A percentile compares a stretch with the other conserved stretches of the same genome.
Evolutionary conservation across 257 asterid genomes (phyloP).

Genomic region (Solanum raphanifolium): DNA sequence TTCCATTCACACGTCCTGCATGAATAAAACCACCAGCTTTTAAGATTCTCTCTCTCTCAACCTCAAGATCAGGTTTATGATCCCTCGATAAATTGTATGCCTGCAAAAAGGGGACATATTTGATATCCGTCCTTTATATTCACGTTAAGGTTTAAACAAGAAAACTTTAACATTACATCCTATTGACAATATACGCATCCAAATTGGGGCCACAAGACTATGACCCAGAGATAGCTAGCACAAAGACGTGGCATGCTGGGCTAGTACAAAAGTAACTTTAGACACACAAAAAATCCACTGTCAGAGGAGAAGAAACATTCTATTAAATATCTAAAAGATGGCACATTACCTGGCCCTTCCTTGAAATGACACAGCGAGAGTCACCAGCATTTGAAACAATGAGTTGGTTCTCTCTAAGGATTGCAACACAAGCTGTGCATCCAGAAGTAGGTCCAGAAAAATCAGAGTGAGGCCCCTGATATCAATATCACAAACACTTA

Average conservation of each 20-base stretch:
- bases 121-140: not conserved
- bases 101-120: conserved; percentile 19
- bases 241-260: not conserved
- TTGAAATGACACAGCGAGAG: conserved; percentile 94
- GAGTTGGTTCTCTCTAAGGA: conserved; percentile 69
- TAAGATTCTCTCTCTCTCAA: conserved; percentile 78
- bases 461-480: conserved; percentile 95
- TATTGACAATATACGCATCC: not conserved
- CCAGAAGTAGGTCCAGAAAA: conserved; percentile 97
- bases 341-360: conserved; percentile 81
- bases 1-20: conserved; percentile 92
- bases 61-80: conserved; percentile 92
- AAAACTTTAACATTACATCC: not conserved
- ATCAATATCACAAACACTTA: conserved; percentile 1
- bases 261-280: not conserved
- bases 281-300: not conserved
- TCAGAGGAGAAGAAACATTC: not conserved
- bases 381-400: conserved; percentile 96
- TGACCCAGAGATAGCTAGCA: not conserved
- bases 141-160: not conserved
- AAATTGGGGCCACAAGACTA: not conserved
- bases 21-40: conserved; percentile 96
- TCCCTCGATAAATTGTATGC: conserved; percentile 96
- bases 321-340: not conserved
- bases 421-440: conserved; percentile 88